phyloP scores from a whole-genome alignment of 2,329 filamentous ascomycete genomes.

The Fusarium brachygibbosum region DNA sequence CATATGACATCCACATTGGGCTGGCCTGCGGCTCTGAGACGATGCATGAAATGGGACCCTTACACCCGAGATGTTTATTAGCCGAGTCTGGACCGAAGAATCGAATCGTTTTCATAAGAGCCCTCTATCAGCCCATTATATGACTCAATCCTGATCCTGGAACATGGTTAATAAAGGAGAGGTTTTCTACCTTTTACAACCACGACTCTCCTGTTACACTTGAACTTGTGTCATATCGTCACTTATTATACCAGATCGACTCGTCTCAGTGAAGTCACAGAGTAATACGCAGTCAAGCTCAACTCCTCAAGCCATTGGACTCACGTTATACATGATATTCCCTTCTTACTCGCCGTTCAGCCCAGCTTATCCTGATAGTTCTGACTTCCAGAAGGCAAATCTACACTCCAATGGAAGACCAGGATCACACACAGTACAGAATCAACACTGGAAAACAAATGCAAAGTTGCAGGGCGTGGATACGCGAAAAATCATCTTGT shows the following conservation, averaged over 20 bases:
- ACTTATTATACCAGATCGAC: neutral
- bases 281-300: neutral
- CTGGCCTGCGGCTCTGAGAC: constrained; percentile 8
- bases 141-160: neutral
- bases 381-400: too few species aligned
- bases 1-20: constrained; percentile 4
- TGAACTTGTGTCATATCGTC: neutral
- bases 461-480: constrained; percentile 14
- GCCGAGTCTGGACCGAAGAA: constrained; percentile 47
- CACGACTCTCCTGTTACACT: neutral
- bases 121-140: constrained; percentile 10
- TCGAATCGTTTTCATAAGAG: constrained; percentile 34
- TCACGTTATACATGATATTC: neutral
- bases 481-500: constrained; percentile 47
- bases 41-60: constrained; percentile 35
- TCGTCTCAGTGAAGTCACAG: neutral
- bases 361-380: neutral
- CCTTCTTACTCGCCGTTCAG: neutral
- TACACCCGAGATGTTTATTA: constrained; percentile 44
- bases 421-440: neutral
- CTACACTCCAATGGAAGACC: neutral
- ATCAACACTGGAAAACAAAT: neutral
- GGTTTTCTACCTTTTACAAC: neutral
- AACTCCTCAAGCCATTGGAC: neutral
- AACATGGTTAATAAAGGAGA: neutral